Conservation (phyloP, 1,284 basidiomycete genomes). For the Earliella scabrosa region DNA sequence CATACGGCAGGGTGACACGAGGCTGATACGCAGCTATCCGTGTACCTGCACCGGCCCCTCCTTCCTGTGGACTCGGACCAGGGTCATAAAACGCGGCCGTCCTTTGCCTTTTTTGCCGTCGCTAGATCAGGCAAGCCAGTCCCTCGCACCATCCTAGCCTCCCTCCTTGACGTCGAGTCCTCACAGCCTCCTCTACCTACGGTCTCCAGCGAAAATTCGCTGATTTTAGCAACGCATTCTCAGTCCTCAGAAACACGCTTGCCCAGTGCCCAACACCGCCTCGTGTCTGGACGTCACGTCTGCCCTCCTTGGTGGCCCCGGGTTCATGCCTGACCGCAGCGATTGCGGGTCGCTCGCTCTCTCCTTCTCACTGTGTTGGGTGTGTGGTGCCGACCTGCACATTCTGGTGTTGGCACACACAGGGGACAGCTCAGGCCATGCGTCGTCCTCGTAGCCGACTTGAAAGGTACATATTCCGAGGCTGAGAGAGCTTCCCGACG, state of each 20-base stretch:
- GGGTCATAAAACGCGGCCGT: slow-evolving; percentile 23
- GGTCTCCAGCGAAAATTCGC: slow-evolving; percentile 6
- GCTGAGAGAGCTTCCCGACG: slow-evolving; percentile 36
- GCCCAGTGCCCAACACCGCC: slow-evolving; percentile 25
- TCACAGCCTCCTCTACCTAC: slow-evolving; percentile 19
- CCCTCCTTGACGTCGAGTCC: slow-evolving; percentile 18
- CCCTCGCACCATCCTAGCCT: slow-evolving; percentile 16
- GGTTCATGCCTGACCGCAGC: slow-evolving; percentile 19
- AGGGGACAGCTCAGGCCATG: slow-evolving; percentile 18
- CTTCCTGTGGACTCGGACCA: slow-evolving; percentile 6
- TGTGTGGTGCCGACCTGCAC: slow-evolving; percentile 17
- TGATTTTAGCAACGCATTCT: slow-evolving; percentile 17
- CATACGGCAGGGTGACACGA: slow-evolving; percentile 21
- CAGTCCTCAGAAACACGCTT: slow-evolving; percentile 17
- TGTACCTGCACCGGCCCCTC: slow-evolving; percentile 12
- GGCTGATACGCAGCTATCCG: slow-evolving; percentile 17
- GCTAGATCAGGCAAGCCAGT: slow-evolving; percentile 14
- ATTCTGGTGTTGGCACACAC: slow-evolving; percentile 17
- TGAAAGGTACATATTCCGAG: slow-evolving; percentile 34
- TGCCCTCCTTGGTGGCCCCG: slow-evolving; percentile 8
- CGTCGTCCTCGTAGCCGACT: slow-evolving; percentile 9
- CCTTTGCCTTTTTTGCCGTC: slow-evolving; percentile 15
- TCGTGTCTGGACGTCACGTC: slow-evolving; percentile 24
- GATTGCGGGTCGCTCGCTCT: slow-evolving; percentile 15
- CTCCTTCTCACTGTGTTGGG: slow-evolving; percentile 9